Evolutionary conservation across 129 eudicot genomes (phyloP).

Genomic region (Saposhnikovia divaricata): DNA sequence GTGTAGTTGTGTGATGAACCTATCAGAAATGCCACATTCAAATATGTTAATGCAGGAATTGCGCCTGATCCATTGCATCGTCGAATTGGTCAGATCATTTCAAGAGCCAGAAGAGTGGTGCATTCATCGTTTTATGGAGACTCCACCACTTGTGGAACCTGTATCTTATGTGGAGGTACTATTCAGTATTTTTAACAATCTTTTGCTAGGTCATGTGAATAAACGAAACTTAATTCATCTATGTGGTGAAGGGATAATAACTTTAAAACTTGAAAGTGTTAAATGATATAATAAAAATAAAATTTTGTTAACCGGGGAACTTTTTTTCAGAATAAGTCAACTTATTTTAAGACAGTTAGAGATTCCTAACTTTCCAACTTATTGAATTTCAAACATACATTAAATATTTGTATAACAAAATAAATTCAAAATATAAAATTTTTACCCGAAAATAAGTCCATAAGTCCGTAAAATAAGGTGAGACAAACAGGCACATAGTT

Average conservation of each 20-base stretch:
- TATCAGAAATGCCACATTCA: slow-evolving; percentile 85
- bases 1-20: slow-evolving; percentile 99
- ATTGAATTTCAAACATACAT: too few species aligned
- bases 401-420: too few species aligned
- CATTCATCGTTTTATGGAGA: slow-evolving; percentile 90
- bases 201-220: neutral
- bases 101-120: slow-evolving; percentile 94
- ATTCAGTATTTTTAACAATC: neutral
- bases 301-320: neutral
- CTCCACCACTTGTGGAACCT: slow-evolving; percentile 91
- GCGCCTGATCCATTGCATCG: slow-evolving; percentile 94
- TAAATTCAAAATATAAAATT: too few species aligned
- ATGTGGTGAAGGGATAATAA: too few species aligned
- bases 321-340: too few species aligned
- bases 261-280: too few species aligned
- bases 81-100: slow-evolving; percentile 92
- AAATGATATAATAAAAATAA: neutral
- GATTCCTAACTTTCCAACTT: too few species aligned
- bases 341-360: too few species aligned
- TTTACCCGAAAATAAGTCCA: too few species aligned
- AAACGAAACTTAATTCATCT: neutral
- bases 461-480: too few species aligned
- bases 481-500: too few species aligned
- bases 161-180: slow-evolving; percentile 86
- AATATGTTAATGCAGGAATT: slow-evolving; percentile 88